Base-by-base conservation (phyloP, 129 eudicot species). In the Smallanthus sonchifolius region DNA sequence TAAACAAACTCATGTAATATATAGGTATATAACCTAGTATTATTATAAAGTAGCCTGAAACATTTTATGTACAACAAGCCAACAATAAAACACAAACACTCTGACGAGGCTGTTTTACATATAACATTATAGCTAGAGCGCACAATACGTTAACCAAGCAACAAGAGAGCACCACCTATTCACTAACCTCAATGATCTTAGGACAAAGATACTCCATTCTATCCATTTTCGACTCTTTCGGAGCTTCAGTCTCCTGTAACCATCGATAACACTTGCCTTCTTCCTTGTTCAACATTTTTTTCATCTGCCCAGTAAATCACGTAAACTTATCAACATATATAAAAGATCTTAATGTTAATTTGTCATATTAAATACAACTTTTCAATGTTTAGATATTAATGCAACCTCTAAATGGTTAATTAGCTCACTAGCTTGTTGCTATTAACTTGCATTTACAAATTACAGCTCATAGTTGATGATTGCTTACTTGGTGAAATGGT, bases 401-500 rank as follows among this genome's bases (percentile, higher is more conserved):
- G 45, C 45, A 40, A 6, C 11, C 45, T 42, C 45, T 42, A 42
- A 9, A 42, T 42, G 9, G 45, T 42, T n/a, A n/a, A n/a, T n/a
- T 42, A 9, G 13, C 45, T 42, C 45, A 42, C 45, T 42, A 7
- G 30, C 1, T 24, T 0, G 1, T 42, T 6, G 45, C 45, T 42
- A 51, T n/a, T 51, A 51, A 16, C 59, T 52, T 52, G 24, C 60
- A 52, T 52, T 17, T 6, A 52, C 32, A 3, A 24, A 24, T 24
- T 7, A 52, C 60, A 52, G 17, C 32, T 2, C 11, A 8, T 7
- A 16, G 30, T 52, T 52, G 17, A 77, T 73, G 15, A 47, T 34
- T 49, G 61, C 88, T 85, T 91, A 85, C 97, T 65, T 81, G 83
- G 74, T 5, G 75, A 69, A 42, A 80, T 0, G 87, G 83, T 24